Percentiles rank a stretch among this genome's conserved stretches.
Conservation (phyloP, 2,329 filamentous ascomycete genomes). For the Blastomyces emzantsi region DNA sequence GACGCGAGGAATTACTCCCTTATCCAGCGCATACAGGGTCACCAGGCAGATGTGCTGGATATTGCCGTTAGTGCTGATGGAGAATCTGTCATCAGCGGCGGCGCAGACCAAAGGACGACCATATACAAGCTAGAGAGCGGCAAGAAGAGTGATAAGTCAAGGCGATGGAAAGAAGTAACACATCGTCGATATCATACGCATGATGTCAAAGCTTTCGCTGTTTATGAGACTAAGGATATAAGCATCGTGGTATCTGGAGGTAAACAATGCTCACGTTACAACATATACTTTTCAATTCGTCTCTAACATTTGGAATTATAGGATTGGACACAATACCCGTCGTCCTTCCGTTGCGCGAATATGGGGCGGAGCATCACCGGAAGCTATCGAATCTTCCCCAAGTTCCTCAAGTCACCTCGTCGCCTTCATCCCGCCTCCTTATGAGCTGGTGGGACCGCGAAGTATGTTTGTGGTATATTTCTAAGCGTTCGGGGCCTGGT, state of each 20-base stretch:
- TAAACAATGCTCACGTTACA: slow-evolving; percentile 29
- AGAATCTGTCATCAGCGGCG: slow-evolving; percentile 73
- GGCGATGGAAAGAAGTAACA: slow-evolving; percentile 74
- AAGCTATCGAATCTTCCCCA: slow-evolving; percentile 79
- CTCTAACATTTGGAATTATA: slow-evolving; percentile 28
- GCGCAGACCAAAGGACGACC: slow-evolving; percentile 82
- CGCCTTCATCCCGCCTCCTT: slow-evolving; percentile 63
- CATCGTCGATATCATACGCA: slow-evolving; percentile 83
- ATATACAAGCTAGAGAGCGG: slow-evolving; percentile 58
- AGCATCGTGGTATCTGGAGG: slow-evolving; percentile 90
- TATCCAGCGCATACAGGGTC: slow-evolving; percentile 72
- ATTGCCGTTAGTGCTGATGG: slow-evolving; percentile 76
- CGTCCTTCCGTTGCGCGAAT: slow-evolving; percentile 68
- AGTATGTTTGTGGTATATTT: slow-evolving; percentile 68
- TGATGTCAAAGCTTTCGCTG: slow-evolving; percentile 89
- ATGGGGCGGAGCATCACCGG: slow-evolving; percentile 70
- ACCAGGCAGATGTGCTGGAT: slow-evolving; percentile 84
- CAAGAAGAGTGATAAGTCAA: slow-evolving; percentile 45
- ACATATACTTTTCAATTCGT: background rate
- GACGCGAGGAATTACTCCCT: slow-evolving; percentile 87
- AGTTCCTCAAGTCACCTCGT: slow-evolving; percentile 61
- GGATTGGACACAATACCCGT: slow-evolving; percentile 79
- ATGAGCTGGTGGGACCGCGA: slow-evolving; percentile 90
- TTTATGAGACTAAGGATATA: slow-evolving; percentile 73
- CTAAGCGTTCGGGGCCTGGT: slow-evolving; percentile 39